Conservation (phyloP, 805 yeast species). For the Saitoella complicata region DNA sequence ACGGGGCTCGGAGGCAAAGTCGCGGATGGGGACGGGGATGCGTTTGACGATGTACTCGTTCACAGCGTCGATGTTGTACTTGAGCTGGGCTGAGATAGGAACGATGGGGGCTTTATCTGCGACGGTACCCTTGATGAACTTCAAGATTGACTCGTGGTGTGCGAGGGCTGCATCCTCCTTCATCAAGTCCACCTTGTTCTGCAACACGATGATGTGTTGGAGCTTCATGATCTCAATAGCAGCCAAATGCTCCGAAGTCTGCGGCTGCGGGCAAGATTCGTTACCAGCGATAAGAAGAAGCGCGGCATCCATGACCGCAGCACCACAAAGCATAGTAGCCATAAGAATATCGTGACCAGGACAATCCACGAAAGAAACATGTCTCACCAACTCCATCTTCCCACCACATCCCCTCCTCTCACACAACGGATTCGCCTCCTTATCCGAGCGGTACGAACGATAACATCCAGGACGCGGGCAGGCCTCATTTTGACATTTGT, state of each 20-base stretch:
- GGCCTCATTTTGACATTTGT: slow-evolving; percentile 69
- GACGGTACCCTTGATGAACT: slow-evolving; percentile 90
- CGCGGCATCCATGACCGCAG: slow-evolving; percentile 99
- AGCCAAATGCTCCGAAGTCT: slow-evolving; percentile 97
- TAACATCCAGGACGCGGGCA: slow-evolving; percentile 93
- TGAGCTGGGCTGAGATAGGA: slow-evolving; percentile 96
- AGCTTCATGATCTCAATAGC: slow-evolving; percentile 99
- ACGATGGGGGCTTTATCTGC: slow-evolving; percentile 99
- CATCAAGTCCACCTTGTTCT: slow-evolving; percentile 97
- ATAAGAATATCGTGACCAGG: slow-evolving; percentile 99
- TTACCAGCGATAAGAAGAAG: slow-evolving; percentile 90
- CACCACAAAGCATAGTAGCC: slow-evolving; percentile 99
- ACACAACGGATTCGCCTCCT: slow-evolving; percentile 87
- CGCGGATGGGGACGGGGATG: slow-evolving; percentile 93
- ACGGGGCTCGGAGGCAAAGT: slow-evolving; percentile 83
- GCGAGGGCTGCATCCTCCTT: slow-evolving; percentile 91
- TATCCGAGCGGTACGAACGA: slow-evolving; percentile 84
- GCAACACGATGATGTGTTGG: slow-evolving; percentile 88
- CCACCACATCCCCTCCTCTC: slow-evolving; percentile 77
- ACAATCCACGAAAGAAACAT: slow-evolving; percentile 97
- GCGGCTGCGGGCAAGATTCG: slow-evolving; percentile 99
- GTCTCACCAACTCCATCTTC: slow-evolving; percentile 80
- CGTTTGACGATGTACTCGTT: slow-evolving; percentile 89
- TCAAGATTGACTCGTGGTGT: slow-evolving; percentile 82
- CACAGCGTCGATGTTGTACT: slow-evolving; percentile 96